Evolutionary conservation across 768 basidiomycete species (phyloP).

Genomic region (Boletus coccyginus): DNA sequence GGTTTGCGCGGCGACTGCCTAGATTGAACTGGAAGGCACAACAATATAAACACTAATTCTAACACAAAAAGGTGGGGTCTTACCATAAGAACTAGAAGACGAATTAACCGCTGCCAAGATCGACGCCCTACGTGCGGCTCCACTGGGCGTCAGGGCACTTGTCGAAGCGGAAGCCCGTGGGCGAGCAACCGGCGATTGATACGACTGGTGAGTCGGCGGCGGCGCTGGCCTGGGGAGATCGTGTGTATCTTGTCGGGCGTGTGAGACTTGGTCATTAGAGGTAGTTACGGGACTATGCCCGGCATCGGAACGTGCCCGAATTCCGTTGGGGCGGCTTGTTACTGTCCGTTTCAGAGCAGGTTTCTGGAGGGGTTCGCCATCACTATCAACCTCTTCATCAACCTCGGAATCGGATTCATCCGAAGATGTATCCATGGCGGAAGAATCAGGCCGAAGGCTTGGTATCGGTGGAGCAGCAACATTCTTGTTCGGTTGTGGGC

Average conservation of each 20-base stretch:
- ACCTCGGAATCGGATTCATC: conserved; percentile 37
- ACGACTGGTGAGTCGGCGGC: conserved; percentile 27
- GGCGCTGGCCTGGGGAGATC: conserved; percentile 17
- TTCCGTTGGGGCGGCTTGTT: conserved; percentile 20
- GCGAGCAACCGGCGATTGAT: conserved; percentile 21
- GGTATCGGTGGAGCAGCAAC: conserved; percentile 3
- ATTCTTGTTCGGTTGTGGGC: conserved; percentile 11
- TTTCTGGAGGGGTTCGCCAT: conserved; percentile 32
- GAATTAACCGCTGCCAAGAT: conserved; percentile 34
- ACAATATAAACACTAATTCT: neutral
- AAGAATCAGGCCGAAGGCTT: conserved; percentile 10
- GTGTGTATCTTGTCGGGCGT: conserved; percentile 3
- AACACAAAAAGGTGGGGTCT: conserved; percentile 10
- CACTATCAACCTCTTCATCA: conserved; percentile 37
- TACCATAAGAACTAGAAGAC: conserved; percentile 27
- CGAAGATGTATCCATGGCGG: conserved; percentile 25
- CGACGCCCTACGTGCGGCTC: conserved; percentile 52
- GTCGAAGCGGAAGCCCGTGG: conserved; percentile 56
- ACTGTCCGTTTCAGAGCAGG: conserved; percentile 35
- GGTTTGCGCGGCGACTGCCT: neutral
- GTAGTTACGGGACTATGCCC: conserved; percentile 12
- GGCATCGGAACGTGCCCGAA: conserved; percentile 16
- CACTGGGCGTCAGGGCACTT: conserved; percentile 52
- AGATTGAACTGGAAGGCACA: conserved; percentile 1
- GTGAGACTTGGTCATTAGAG: neutral